Percentiles rank a stretch among this genome's conserved stretches.
These are phyloP conservation scores for Cornus controversa DNA, from an alignment of 148 eudicot species.

Conservation along the genomic window DNA sequence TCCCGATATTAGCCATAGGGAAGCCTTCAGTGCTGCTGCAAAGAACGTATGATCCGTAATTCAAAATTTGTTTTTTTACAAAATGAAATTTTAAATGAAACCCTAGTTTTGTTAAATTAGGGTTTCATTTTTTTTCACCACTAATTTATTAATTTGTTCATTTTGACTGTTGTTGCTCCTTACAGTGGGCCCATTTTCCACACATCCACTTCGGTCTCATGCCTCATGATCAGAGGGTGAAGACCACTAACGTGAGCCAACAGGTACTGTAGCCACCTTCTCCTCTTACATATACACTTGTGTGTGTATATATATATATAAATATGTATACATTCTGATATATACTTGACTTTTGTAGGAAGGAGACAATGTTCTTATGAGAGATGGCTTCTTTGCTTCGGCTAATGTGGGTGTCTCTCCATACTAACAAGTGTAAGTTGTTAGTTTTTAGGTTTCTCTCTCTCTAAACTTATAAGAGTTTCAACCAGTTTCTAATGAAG, in stretches of 20 bases:
- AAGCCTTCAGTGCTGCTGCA: slow-evolving; percentile 97
- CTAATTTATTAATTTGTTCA: neutral
- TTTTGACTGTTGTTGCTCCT: no score
- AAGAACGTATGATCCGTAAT: slow-evolving; percentile 64
- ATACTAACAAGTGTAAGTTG: slow-evolving; percentile 31
- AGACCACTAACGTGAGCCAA: slow-evolving; percentile 80
- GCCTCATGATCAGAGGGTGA: slow-evolving; percentile 95
- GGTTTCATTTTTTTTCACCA: neutral
- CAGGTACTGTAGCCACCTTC: slow-evolving; percentile 43
- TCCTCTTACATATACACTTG: neutral
- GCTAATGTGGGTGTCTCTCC: slow-evolving; percentile 87
- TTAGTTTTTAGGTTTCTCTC: no score
- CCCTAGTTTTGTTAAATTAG: neutral
- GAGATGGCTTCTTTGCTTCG: slow-evolving; percentile 74
- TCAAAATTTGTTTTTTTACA: no score
- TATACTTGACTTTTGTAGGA: slow-evolving; percentile 43
- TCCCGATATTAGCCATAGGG: slow-evolving; percentile 90
- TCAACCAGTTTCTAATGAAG: no score
- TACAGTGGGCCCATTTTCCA: slow-evolving; percentile 97
- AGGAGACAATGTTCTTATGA: slow-evolving; percentile 69
- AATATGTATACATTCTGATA: no score
- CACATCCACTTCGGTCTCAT: slow-evolving; percentile 92
- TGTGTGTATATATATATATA: no score
- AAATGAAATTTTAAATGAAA: neutral
- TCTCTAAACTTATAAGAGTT: no score